These are phyloP conservation scores for Trichosanthes cucumerina DNA, from an alignment of 306 rosid genomes.

Conservation along the genomic window DNA sequence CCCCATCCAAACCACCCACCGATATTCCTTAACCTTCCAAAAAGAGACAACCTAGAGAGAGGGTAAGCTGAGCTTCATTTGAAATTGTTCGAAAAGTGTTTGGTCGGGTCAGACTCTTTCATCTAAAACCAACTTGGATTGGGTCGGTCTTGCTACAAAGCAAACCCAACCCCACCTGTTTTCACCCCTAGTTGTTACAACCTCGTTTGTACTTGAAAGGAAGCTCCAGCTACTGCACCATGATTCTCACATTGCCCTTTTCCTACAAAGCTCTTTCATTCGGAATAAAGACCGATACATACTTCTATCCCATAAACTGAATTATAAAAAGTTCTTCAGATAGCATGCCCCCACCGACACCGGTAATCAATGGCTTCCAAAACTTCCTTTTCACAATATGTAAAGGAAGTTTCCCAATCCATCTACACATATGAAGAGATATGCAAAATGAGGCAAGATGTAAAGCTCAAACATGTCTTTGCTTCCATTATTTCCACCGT, in stretches of 20 bases:
- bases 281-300: neutral
- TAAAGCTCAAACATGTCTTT: neutral
- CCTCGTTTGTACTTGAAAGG: no score
- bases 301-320: neutral
- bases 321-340: neutral
- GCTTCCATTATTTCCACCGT: neutral
- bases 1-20: neutral
- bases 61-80: neutral
- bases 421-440: neutral
- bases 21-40: neutral
- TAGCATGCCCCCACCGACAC: neutral
- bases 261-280: neutral
- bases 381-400: neutral
- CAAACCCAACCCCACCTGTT: no score
- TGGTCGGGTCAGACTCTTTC: no score
- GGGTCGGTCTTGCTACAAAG: no score
- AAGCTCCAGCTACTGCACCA: neutral
- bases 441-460: neutral
- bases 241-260: neutral
- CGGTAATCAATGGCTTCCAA: neutral
- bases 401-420: neutral
- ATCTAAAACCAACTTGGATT: no score
- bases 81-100: no score
- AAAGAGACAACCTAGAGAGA: neutral
- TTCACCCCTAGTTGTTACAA: neutral